Evolutionary conservation across 2,329 filamentous ascomycete genomes (phyloP), one percentile per base, ranked within the genome.

Genomic region (Phaeoacremonium minimum): DNA sequence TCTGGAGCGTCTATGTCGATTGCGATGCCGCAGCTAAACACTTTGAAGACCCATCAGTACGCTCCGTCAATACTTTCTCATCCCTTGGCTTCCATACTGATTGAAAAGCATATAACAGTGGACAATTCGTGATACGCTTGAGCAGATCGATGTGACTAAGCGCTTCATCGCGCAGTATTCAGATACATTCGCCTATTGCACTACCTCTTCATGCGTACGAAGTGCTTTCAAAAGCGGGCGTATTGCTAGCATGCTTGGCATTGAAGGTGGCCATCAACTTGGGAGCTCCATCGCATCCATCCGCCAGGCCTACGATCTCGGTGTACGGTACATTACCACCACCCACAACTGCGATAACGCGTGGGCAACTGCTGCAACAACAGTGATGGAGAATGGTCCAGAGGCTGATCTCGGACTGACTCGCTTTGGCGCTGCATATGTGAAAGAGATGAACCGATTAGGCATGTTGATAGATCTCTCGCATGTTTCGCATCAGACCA

Each of bases 291-390:
- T 49, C 12, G 40, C 40, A 12, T 13, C 17, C 6, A 15, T 35
- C 13, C 33, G 42, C 8, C 41, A 39, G 33, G 16, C 52, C 26
- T 49, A 44, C 30, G 42, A 46, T 20, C 48, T 57, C 28, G 58
- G 58, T 15, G 57, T 58, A 13, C 47, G 57, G 33, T 62, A 60
- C 42, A 44, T 52, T 18, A 53, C 49, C 2, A 18, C 49, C 3
- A 46, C 46, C 8, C 47, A 50, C 17, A 50, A 49, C 34, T 44
- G 43, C 18, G 38, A 49, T 28, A 52, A 46, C 26, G 20, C 39
- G 4, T 48, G 32, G 19, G 46, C 44, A 2, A 46, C 42, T 11
- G 34, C 46, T 8, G 44, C 46, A n/a, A 42, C 41, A 5, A 43
- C 45, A 7, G 45, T 46, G 6, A 38, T 42, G 3, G 32, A 11